Evolutionary conservation across 208 protist species (phyloP).

Genomic region (Wallacemonas sp.): DNA sequence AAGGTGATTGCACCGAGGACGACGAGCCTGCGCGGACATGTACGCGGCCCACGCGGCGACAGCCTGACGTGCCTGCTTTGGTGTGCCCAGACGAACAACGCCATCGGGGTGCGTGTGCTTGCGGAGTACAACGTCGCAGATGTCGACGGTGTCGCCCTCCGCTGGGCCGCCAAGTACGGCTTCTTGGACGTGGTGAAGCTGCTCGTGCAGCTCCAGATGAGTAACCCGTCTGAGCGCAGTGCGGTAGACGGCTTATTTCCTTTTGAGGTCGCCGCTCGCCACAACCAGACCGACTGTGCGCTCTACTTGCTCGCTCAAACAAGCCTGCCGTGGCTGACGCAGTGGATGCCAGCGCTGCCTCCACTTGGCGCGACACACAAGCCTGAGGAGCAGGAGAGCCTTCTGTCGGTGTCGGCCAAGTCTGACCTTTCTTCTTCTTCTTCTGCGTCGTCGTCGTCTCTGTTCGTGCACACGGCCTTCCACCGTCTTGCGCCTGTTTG

Average conservation of each 20-base stretch:
- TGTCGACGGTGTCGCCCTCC: slow-evolving; percentile 53
- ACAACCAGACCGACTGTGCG: slow-evolving; percentile 47
- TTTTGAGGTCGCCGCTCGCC: slow-evolving; percentile 66
- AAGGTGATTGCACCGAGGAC: slow-evolving; percentile 23
- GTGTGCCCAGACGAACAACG: slow-evolving; percentile 67
- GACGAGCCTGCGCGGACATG: slow-evolving; percentile 19
- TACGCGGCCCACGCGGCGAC: background rate
- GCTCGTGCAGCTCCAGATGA: slow-evolving; percentile 73
- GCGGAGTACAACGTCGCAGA: slow-evolving; percentile 78
- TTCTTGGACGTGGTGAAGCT: slow-evolving; percentile 52
- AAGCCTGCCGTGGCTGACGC: slow-evolving; percentile 1
- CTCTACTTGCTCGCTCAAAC: slow-evolving; percentile 58
- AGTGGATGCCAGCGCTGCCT: slow-evolving; percentile 4
- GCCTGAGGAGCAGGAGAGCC: background rate
- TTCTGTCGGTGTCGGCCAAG: background rate
- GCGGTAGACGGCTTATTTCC: slow-evolving; percentile 40
- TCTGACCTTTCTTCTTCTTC: too few species aligned
- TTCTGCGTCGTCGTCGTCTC: too few species aligned
- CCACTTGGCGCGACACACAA: background rate
- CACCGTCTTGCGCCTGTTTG: slow-evolving; percentile 48
- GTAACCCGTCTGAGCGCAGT: slow-evolving; percentile 31
- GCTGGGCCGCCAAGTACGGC: slow-evolving; percentile 57
- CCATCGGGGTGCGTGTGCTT: slow-evolving; percentile 69
- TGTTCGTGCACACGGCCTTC: slow-evolving; percentile 26
- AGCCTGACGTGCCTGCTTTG: slow-evolving; percentile 52